Base-by-base conservation (phyloP, 108 stramenopile species). In the Skeletonema costatum region DNA sequence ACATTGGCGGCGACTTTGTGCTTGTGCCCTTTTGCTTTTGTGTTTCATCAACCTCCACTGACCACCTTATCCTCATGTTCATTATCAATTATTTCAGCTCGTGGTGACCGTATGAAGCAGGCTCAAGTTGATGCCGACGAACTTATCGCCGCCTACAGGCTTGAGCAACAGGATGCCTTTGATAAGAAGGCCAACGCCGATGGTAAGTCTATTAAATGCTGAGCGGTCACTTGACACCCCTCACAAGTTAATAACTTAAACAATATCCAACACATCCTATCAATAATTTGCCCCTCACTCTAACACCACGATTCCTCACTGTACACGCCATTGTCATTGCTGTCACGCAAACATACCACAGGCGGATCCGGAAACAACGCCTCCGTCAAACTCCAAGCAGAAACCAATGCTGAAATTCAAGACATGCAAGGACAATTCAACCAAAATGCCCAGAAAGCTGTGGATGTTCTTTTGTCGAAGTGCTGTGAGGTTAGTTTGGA, bases 31-130 rank as follows among this genome's bases (percentile, higher is more conserved):
- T n/a, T n/a, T n/a, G n/a, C n/a, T 30, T n/a, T 44, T 25, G 14
- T 4, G 32, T 42, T 60, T 53, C 51, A 16, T 39, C 35, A 19
- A 30, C 16, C 63, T 51, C 61, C 5, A 7, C 48, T 68, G 66
- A 32, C 56, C 8, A 2, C n/a, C n/a, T n/a, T 31, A 2, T 50
- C 21, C n/a, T n/a, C 16, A 1, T 31, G 3, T n/a, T n/a, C n/a
- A n/a, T 48, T 17, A 9, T 58, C 16, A 59, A 30, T 63, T 56
- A 19, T 29, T 17, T 32, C 80, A 93, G 95, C 90, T 35, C 93
- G 96, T 32, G 96, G 96, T 21, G 93, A 97, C 74, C 92, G 96
- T 77, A 93, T 97, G 93, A 97, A 97, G 89, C 93, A 94, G 78
- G 96, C 96, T 32, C 93, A 95, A 74, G 88, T 79, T 21, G 95